Evolutionary conservation across 331 rosid genomes (phyloP).

Genomic region (Arachis monticola): DNA sequence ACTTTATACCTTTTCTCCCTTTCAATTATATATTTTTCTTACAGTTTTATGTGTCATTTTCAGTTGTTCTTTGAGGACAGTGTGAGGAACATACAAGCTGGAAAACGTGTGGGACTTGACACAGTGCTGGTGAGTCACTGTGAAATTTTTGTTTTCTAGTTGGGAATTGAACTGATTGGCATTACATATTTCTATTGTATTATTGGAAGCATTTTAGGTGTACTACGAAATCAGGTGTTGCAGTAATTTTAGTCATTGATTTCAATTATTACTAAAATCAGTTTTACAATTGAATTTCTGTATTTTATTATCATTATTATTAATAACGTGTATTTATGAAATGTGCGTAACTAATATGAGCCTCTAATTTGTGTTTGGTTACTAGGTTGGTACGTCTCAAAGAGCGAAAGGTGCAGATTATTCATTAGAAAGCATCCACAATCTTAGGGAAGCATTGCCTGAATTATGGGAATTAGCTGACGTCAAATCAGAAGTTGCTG

Average conservation of each 20-base stretch:
- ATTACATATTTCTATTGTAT: too few species aligned
- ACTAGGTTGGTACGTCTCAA: constrained; percentile 64
- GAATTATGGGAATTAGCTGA: constrained; percentile 72
- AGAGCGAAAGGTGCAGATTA: constrained; percentile 81
- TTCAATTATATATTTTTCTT: background rate
- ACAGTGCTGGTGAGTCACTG: constrained; percentile 73
- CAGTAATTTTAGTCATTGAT: too few species aligned
- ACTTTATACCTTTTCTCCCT: too few species aligned
- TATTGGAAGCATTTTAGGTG: too few species aligned
- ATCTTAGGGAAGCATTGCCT: constrained; percentile 74
- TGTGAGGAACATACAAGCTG: constrained; percentile 82
- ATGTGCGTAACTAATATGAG: background rate
- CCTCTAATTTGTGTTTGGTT: background rate
- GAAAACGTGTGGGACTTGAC: constrained; percentile 73
- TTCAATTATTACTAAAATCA: too few species aligned
- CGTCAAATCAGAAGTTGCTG: constrained; percentile 60
- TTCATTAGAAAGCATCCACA: constrained; percentile 87
- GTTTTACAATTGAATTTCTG: too few species aligned
- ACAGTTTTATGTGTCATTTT: constrained; percentile 17
- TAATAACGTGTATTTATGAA: too few species aligned
- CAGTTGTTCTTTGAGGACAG: constrained; percentile 92
- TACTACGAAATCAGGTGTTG: too few species aligned
- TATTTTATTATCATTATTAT: too few species aligned
- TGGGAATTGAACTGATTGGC: background rate
- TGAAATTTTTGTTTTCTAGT: constrained; percentile 1